Conservation (phyloP, 2,329 filamentous ascomycete species). For the Trichoderma aggressivum region DNA sequence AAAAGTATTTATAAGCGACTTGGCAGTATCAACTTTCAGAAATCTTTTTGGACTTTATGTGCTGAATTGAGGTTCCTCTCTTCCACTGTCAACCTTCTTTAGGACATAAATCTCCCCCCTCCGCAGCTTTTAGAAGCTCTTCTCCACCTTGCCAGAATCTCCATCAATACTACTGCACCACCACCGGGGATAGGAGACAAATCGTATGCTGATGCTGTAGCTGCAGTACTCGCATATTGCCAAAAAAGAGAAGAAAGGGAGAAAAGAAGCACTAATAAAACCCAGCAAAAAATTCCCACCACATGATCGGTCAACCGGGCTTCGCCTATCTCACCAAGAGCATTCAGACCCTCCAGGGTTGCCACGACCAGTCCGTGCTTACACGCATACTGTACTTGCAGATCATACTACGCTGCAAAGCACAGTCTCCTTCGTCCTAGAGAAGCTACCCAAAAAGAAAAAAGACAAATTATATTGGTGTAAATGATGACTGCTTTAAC, state of each 20-base stretch:
- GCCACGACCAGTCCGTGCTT: background rate
- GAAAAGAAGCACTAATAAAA: background rate
- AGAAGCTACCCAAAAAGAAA: background rate
- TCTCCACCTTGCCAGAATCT: background rate
- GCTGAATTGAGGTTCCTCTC: background rate
- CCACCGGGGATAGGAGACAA: background rate
- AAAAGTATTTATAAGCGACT: background rate
- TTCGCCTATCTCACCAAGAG: background rate
- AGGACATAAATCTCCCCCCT: background rate
- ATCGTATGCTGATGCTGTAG: background rate
- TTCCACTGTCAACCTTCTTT: background rate
- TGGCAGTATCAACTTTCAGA: background rate
- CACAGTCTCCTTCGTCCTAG: background rate
- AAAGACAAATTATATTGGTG: background rate
- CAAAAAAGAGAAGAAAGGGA: background rate
- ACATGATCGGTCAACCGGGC: background rate
- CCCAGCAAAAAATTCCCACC: background rate
- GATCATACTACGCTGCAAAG: background rate
- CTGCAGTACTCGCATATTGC: background rate
- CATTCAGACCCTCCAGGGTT: background rate
- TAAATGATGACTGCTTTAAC: constrained; percentile 21
- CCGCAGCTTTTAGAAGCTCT: background rate
- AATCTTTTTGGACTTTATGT: background rate
- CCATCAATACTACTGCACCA: background rate
- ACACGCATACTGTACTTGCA: background rate